Evolutionary conservation across 2,329 filamentous ascomycete species (phyloP).

Genomic region (Teratosphaeria epicoccoides): DNA sequence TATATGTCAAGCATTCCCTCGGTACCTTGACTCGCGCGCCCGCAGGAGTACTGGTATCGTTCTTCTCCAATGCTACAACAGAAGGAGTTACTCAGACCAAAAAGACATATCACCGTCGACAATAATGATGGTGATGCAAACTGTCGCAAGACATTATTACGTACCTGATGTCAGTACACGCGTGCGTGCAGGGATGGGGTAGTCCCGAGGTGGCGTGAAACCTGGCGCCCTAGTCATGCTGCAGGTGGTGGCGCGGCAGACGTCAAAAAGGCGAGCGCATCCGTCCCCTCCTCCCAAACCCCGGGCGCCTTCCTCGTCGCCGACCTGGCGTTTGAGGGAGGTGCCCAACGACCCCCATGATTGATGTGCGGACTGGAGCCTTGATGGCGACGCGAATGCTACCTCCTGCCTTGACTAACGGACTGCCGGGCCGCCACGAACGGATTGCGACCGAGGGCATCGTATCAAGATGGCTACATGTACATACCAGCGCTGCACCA

Average conservation of each 20-base stretch:
- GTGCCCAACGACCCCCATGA: not conserved
- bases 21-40: too few relatives aligned
- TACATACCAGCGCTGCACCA: not conserved
- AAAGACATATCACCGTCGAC: too few relatives aligned
- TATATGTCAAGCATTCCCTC: too few relatives aligned
- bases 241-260: not conserved
- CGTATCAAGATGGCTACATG: not conserved
- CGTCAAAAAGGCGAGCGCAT: not conserved
- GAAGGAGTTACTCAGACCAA: too few relatives aligned
- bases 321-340: not conserved
- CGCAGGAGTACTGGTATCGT: too few relatives aligned
- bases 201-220: not conserved
- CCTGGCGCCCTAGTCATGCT: too few relatives aligned
- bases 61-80: too few relatives aligned
- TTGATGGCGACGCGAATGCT: not conserved
- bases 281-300: not conserved
- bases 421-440: not conserved
- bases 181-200: not conserved
- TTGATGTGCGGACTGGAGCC: not conserved
- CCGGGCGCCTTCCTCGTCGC: not conserved
- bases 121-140: too few relatives aligned
- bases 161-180: not conserved
- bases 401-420: too few relatives aligned
- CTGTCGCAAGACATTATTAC: not conserved
- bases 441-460: not conserved